phyloP scores from a whole-genome alignment of 1,284 basidiomycete genomes.

The Austroboletus olivaceoglutinosus region DNA sequence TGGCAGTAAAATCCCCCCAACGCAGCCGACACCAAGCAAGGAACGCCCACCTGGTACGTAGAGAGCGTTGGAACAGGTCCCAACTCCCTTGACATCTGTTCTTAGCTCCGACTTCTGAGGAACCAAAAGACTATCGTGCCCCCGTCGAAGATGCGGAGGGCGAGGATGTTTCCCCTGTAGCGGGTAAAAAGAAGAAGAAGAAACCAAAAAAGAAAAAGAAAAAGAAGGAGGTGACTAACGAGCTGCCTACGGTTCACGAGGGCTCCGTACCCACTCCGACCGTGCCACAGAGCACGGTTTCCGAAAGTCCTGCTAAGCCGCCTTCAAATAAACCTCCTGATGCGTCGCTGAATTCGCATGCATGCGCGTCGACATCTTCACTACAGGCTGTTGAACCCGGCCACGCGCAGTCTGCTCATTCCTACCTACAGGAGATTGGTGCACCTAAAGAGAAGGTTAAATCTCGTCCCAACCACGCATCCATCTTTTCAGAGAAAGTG shows the following conservation, averaged over 20 bases:
- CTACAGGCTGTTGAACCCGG: slow-evolving; percentile 48
- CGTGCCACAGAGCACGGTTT: slow-evolving; percentile 15
- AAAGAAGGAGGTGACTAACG: slow-evolving; percentile 47
- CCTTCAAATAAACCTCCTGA: slow-evolving; percentile 22
- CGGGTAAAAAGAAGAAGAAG: slow-evolving; percentile 63
- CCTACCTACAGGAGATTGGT: slow-evolving; percentile 59
- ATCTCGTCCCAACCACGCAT: slow-evolving; percentile 57
- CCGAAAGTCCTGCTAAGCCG: slow-evolving; percentile 17
- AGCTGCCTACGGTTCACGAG: slow-evolving; percentile 26
- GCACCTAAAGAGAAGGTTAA: slow-evolving; percentile 64
- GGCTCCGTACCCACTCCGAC: slow-evolving; percentile 17
- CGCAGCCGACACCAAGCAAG: slow-evolving; percentile 9
- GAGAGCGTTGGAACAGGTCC: background rate
- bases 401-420: slow-evolving; percentile 61
- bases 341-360: slow-evolving; percentile 26
- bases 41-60: slow-evolving; percentile 16
- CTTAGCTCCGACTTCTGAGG: slow-evolving; percentile 15
- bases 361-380: slow-evolving; percentile 42
- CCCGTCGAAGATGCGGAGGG: slow-evolving; percentile 70
- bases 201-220: slow-evolving; percentile 76
- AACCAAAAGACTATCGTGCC: slow-evolving; percentile 41
- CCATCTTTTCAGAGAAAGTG: slow-evolving; percentile 47
- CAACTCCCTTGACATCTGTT: background rate
- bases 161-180: slow-evolving; percentile 36
- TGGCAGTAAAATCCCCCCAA: slow-evolving; percentile 5